These are phyloP conservation scores for Glaciozyma martinii DNA, from an alignment of 768 basidiomycete genomes.

Conservation along the genomic window DNA sequence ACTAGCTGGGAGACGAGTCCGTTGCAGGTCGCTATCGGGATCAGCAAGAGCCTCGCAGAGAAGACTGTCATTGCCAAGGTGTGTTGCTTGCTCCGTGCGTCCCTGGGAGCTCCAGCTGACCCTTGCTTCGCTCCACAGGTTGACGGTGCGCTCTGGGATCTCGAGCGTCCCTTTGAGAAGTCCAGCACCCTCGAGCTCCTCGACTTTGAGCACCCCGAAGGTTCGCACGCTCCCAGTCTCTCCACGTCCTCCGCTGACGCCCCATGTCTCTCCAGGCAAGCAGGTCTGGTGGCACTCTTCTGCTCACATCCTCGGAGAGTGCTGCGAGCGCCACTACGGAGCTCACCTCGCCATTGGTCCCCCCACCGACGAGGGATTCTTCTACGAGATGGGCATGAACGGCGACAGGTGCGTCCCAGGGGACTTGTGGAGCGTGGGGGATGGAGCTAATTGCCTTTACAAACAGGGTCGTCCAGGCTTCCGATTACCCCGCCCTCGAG, in stretches of 20 bases:
- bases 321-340: slow-evolving; percentile 90
- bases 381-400: slow-evolving; percentile 91
- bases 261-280: slow-evolving; percentile 54
- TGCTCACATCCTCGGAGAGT: slow-evolving; percentile 94
- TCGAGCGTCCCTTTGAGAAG: slow-evolving; percentile 85
- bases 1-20: slow-evolving; percentile 93
- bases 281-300: slow-evolving; percentile 99
- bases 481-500: slow-evolving; percentile 82
- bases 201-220: slow-evolving; percentile 87
- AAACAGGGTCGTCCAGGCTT: slow-evolving; percentile 59
- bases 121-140: slow-evolving; percentile 48
- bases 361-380: slow-evolving; percentile 96
- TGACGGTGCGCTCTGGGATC: slow-evolving; percentile 80
- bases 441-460: background rate
- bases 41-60: slow-evolving; percentile 80
- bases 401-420: slow-evolving; percentile 52
- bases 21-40: slow-evolving; percentile 75
- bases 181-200: slow-evolving; percentile 72
- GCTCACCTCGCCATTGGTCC: slow-evolving; percentile 95
- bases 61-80: slow-evolving; percentile 89
- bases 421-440: too few relatives aligned
- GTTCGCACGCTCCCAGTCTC: slow-evolving; percentile 39
- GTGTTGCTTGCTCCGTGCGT: slow-evolving; percentile 15
- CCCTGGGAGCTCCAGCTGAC: background rate
- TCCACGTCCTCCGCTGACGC: background rate